phyloP scores from a whole-genome alignment of 2,329 filamentous ascomycete species.

The Pseudogymnoascus sp. region DNA sequence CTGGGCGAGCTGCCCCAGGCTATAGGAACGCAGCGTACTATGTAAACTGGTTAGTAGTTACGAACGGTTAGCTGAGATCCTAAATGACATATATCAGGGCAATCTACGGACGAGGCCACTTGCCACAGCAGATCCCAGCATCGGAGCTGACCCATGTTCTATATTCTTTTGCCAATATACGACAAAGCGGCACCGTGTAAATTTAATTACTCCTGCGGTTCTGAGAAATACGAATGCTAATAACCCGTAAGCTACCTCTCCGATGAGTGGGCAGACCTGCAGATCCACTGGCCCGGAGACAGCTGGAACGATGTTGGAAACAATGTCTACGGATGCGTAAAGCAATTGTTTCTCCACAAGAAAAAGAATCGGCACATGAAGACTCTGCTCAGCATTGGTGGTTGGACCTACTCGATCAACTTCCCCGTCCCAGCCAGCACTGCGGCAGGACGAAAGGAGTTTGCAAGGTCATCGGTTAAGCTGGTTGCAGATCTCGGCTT shows the following conservation, averaged over 20 bases:
- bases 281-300: slow-evolving; percentile 66
- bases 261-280: slow-evolving; percentile 60
- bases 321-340: slow-evolving; percentile 71
- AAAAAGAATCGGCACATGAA: slow-evolving; percentile 71
- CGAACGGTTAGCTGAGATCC: neutral
- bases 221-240: slow-evolving; percentile 15
- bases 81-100: slow-evolving; percentile 37
- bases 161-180: slow-evolving; percentile 73
- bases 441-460: slow-evolving; percentile 51
- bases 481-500: slow-evolving; percentile 67
- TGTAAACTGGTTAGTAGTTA: slow-evolving; percentile 30
- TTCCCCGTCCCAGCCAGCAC: slow-evolving; percentile 62
- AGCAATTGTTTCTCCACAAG: slow-evolving; percentile 69
- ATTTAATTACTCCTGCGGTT: slow-evolving; percentile 18
- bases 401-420: slow-evolving; percentile 74
- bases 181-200: slow-evolving; percentile 62
- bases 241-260: slow-evolving; percentile 44
- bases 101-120: slow-evolving; percentile 66
- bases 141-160: slow-evolving; percentile 68
- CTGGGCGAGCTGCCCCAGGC: neutral
- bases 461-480: slow-evolving; percentile 60
- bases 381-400: slow-evolving; percentile 68
- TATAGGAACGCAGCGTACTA: slow-evolving; percentile 20
- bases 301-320: slow-evolving; percentile 56
- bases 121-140: slow-evolving; percentile 61